Evolutionary conservation across 345 rosid genomes (phyloP).

Genomic region (Hibiscus tridactylites): DNA sequence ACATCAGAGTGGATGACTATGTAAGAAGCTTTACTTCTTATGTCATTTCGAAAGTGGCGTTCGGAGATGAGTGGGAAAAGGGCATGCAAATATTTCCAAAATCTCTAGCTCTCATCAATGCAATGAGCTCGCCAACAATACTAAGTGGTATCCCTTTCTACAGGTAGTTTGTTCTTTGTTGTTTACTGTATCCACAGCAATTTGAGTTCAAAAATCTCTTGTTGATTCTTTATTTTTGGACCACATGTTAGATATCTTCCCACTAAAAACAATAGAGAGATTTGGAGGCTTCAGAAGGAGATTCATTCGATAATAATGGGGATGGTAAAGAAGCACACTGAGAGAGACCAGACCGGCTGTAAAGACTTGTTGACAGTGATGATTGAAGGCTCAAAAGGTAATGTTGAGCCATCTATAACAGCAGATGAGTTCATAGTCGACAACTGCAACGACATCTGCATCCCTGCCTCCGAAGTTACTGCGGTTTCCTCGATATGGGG

Average conservation of each 20-base stretch:
- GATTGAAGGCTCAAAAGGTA: not conserved
- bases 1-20: slow-evolving; percentile 8
- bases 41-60: slow-evolving; percentile 4
- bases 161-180: not conserved
- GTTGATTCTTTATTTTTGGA: not conserved
- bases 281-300: slow-evolving; percentile 5
- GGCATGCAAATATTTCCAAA: slow-evolving; percentile 4
- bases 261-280: not conserved
- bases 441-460: slow-evolving; percentile 16
- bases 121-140: not conserved
- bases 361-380: slow-evolving; percentile 1
- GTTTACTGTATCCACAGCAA: not conserved
- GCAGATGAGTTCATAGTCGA: slow-evolving; percentile 13
- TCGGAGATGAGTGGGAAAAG: slow-evolving; percentile 7
- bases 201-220: not conserved
- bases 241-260: slow-evolving; percentile 7
- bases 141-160: not conserved
- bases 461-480: slow-evolving; percentile 5
- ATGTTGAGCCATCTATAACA: not conserved
- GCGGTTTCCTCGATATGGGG: slow-evolving; percentile 7
- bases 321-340: not conserved
- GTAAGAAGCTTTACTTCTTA: slow-evolving; percentile 13
- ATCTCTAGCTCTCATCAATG: not conserved
- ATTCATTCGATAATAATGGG: slow-evolving; percentile 5
- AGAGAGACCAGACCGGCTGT: not conserved